Percentiles rank a stretch among this genome's conserved stretches.
Evolutionary conservation across 2,329 filamentous ascomycete genomes (phyloP).

Genomic region (Biscogniauxia sp.): DNA sequence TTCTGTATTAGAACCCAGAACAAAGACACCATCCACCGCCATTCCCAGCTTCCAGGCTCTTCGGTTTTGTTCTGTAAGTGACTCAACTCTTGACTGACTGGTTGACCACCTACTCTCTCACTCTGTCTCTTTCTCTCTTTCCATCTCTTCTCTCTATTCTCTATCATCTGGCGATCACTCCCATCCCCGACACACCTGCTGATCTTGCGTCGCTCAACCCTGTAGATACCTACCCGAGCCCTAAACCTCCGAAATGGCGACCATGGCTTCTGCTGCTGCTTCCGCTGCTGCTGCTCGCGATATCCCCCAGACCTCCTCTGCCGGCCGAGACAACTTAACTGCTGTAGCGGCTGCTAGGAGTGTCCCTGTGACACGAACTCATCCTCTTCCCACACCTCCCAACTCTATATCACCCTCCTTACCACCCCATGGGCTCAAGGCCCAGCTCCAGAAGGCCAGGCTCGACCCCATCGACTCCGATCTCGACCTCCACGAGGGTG

Average conservation of each 20-base stretch:
- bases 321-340: constrained; percentile 68
- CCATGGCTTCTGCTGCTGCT: constrained; percentile 64
- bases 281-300: constrained; percentile 63
- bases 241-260: constrained; percentile 55
- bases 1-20: constrained; percentile 26
- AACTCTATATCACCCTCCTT: constrained; percentile 92
- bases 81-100: constrained; percentile 24
- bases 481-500: constrained; percentile 74
- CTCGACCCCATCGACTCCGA: constrained; percentile 77
- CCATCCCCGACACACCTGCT: constrained; percentile 19
- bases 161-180: no score
- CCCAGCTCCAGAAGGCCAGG: constrained; percentile 58
- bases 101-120: neutral
- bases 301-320: constrained; percentile 57
- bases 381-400: constrained; percentile 81
- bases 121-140: no score
- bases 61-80: constrained; percentile 38
- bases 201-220: constrained; percentile 29
- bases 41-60: constrained; percentile 25
- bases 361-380: constrained; percentile 60
- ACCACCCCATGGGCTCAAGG: constrained; percentile 75
- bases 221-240: constrained; percentile 48
- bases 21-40: constrained; percentile 28
- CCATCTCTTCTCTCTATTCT: no score
- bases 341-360: constrained; percentile 64